A percentile compares a stretch with the other conserved stretches of the same genome.
These are phyloP conservation scores for Nicotiana otophora DNA, from an alignment of 257 asterid species.

Conservation along the genomic window DNA sequence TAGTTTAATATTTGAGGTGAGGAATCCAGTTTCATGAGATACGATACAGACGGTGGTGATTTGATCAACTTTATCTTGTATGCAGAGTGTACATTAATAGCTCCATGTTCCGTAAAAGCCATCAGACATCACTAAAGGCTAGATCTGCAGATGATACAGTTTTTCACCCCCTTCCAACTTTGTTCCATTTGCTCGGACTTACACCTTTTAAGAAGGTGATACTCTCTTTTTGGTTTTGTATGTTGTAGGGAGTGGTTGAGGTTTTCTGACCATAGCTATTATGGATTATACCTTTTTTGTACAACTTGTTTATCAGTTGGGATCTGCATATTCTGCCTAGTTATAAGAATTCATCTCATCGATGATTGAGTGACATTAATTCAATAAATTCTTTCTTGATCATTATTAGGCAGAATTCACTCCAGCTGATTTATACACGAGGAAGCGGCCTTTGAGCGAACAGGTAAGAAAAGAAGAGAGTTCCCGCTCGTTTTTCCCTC, in stretches of 20 bases:
- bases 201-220: conserved; percentile 77
- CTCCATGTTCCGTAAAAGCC: conserved; percentile 61
- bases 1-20: neutral
- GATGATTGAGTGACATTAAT: conserved; percentile 11
- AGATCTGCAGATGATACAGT: conserved; percentile 66
- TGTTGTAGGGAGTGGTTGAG: neutral
- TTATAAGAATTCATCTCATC: neutral
- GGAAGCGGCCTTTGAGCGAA: conserved; percentile 70
- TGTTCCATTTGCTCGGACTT: conserved; percentile 75
- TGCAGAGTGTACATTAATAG: conserved; percentile 75
- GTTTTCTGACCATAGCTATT: neutral
- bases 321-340: neutral
- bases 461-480: conserved; percentile 41
- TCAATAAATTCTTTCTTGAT: conserved; percentile 13
- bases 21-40: conserved; percentile 6
- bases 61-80: conserved; percentile 21
- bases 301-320: neutral
- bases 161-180: conserved; percentile 81
- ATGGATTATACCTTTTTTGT: neutral
- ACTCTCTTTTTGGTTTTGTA: neutral
- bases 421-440: conserved; percentile 72
- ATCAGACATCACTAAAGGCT: conserved; percentile 61
- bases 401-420: conserved; percentile 68
- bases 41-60: neutral
- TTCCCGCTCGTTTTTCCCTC: neutral